These are phyloP conservation scores for Neopestalotiopsis rosae DNA, from an alignment of 2,329 filamentous ascomycete genomes.

Conservation along the genomic window DNA sequence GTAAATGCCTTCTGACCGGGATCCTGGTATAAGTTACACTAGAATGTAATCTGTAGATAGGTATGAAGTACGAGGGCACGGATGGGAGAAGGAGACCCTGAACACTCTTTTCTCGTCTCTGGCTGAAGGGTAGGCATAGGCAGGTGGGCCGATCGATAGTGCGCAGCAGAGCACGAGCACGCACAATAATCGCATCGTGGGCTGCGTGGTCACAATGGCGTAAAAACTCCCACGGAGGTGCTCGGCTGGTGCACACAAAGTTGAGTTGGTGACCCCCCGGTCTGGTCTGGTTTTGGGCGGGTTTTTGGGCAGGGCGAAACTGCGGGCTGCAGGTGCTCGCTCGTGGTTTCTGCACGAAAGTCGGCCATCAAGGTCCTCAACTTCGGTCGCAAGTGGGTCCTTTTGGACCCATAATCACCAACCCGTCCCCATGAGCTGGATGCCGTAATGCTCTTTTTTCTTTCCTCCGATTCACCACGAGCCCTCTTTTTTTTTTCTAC, in stretches of 20 bases:
- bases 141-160: no score
- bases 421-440: constrained; percentile 6
- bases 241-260: no score
- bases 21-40: no score
- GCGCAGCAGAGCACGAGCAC: background rate
- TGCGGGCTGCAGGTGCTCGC: background rate
- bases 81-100: no score
- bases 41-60: no score
- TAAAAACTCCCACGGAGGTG: no score
- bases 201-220: background rate
- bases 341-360: background rate
- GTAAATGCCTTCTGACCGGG: no score
- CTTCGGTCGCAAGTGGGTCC: background rate
- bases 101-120: no score
- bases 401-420: constrained; percentile 5
- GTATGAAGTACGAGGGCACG: no score
- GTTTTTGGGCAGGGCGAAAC: background rate
- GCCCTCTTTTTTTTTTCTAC: background rate
- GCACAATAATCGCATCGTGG: background rate
- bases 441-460: background rate
- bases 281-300: background rate
- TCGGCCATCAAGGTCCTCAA: constrained; percentile 15
- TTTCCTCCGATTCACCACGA: background rate
- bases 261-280: background rate
- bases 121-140: no score